A percentile compares a stretch with the other conserved stretches of the same genome.
Conservation (phyloP, 331 rosid genomes). For the Arachis monticola region DNA sequence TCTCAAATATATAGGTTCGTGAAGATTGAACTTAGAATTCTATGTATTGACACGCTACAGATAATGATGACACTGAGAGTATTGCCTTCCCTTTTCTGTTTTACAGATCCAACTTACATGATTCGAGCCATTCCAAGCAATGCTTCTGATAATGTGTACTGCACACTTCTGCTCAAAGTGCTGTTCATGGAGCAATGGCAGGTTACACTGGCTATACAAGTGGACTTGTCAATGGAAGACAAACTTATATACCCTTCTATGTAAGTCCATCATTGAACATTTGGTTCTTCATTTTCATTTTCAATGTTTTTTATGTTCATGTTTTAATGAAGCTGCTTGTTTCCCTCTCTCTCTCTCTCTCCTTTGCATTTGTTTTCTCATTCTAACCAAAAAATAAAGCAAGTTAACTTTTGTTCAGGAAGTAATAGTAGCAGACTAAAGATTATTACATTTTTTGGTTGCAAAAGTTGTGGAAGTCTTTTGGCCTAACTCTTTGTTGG, state of each 20-base stretch:
- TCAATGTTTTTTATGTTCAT: too few species aligned
- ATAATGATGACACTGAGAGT: neutral
- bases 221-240: conserved; percentile 89
- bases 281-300: neutral
- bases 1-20: conserved; percentile 83
- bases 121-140: conserved; percentile 86
- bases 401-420: too few species aligned
- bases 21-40: neutral
- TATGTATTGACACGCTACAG: neutral
- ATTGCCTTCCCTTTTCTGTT: conserved; percentile 11
- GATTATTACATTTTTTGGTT: conserved; percentile 11
- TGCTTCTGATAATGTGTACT: conserved; percentile 86
- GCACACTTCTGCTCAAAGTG: conserved; percentile 92
- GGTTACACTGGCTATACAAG: conserved; percentile 78
- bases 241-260: conserved; percentile 78
- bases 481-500: conserved; percentile 11
- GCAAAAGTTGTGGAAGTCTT: neutral
- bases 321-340: too few species aligned
- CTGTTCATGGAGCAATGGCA: conserved; percentile 92
- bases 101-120: conserved; percentile 90
- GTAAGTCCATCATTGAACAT: conserved; percentile 46
- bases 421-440: neutral
- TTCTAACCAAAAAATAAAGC: too few species aligned
- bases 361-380: too few species aligned
- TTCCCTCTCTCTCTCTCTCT: too few species aligned